phyloP scores from a whole-genome alignment of 306 rosid genomes.

The Fagus sylvatica region DNA sequence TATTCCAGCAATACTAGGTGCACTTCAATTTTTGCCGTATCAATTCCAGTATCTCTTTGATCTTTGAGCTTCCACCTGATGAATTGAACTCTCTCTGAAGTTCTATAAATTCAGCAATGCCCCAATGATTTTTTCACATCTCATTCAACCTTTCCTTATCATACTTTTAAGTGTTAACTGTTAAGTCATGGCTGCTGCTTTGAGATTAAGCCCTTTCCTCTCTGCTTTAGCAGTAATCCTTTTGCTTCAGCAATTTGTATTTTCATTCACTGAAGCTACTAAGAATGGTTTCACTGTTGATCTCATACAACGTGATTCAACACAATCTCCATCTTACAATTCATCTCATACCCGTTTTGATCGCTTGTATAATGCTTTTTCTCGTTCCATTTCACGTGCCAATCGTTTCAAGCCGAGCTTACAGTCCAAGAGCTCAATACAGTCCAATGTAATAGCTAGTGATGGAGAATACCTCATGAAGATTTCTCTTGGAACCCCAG shows the following conservation, averaged over 20 bases:
- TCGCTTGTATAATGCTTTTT: constrained; percentile 38
- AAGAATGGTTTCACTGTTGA: constrained; percentile 17
- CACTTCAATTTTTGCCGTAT: too few species aligned
- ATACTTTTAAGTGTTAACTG: background rate
- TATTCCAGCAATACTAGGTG: too few species aligned
- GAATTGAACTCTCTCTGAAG: background rate
- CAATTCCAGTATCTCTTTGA: background rate
- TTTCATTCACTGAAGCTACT: background rate
- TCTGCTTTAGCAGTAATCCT: background rate
- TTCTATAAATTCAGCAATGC: background rate
- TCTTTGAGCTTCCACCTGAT: background rate
- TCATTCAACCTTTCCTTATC: background rate
- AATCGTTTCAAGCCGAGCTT: background rate
- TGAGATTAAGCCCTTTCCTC: background rate
- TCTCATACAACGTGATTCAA: constrained; percentile 55
- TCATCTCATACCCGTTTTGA: constrained; percentile 30
- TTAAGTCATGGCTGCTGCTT: background rate
- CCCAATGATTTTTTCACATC: background rate
- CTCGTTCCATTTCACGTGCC: constrained; percentile 44
- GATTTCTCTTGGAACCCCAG: constrained; percentile 56
- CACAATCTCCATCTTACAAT: constrained; percentile 43
- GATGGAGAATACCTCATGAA: constrained; percentile 57
- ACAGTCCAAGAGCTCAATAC: background rate
- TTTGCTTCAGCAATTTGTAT: background rate
- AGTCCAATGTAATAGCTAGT: constrained; percentile 21